Evolutionary conservation across 345 rosid species (phyloP), one percentile per base, ranked within the genome.

Genomic region (Fremontodendron californicum): DNA sequence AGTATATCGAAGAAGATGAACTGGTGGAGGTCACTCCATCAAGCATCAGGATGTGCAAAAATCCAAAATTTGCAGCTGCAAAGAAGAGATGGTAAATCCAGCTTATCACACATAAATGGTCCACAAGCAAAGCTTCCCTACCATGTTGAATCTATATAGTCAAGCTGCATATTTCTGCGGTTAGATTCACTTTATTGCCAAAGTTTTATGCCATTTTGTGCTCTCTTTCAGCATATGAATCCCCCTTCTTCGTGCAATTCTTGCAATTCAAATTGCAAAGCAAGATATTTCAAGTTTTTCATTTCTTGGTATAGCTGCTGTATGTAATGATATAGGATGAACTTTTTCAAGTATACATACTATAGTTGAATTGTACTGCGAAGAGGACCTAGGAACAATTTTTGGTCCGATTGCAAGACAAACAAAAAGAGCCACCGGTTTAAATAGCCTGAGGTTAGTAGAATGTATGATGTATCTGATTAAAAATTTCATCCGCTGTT

Each of bases 1-100:
- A 95, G 80, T 92, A 95, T 80, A 93, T 95, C 78, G 93, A 89
- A 84, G 99, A 95, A 84, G 99, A 95, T 79, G 99, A 95, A 65
- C 82, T 93, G 67, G 99, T 93, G 82, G 99, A 93, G 88, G 92
- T 92, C 16, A 93, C 98, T 23, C 96, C 98, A 16, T 62, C 2
- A 1, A 87, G 93, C 79, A 86, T 95, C 83, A 74, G 97, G 64
- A 93, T 90, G 95, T 91, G 95, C 88, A 93, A 94, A 84, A 90
- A 90, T 79, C 94, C 93, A 2, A 94, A 94, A 85, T 72, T 88
- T 54, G 68, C 63, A 6, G 64, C 62, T 33, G 42, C 83, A 7
- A 91, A 84, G 81, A 94, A 84, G 87, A 78, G 83, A 6, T 86
- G 90, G 79, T 89, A 78, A 84, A 45, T 70, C 51, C 55, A 23